Conservation (phyloP, 345 rosid species). For the Melaleuca alternifolia region DNA sequence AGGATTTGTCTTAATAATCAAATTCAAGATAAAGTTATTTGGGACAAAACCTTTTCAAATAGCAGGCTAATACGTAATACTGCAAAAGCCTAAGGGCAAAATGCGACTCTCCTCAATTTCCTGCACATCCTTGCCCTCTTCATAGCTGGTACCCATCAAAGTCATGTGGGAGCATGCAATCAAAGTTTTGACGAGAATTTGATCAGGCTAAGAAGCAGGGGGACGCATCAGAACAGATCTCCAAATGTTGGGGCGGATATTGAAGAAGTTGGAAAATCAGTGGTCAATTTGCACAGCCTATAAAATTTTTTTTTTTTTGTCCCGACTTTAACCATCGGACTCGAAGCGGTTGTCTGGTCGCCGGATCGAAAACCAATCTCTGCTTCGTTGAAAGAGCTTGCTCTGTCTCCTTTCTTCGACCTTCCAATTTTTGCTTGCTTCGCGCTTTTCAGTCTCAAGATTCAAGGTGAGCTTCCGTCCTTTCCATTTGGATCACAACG, state of each 20-base stretch:
- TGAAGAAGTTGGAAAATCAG: background rate
- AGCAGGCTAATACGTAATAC: background rate
- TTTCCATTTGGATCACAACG: background rate
- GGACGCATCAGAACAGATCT: background rate
- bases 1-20: background rate
- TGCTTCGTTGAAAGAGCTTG: background rate
- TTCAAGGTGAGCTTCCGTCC: background rate
- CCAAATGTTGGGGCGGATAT: background rate
- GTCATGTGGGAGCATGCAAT: background rate
- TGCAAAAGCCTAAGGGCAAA: background rate
- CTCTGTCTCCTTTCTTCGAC: background rate
- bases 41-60: background rate
- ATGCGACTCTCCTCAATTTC: background rate
- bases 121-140: background rate
- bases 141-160: background rate
- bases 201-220: background rate
- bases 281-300: background rate
- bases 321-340: background rate
- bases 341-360: background rate
- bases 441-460: background rate
- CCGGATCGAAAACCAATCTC: background rate
- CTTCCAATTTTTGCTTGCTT: background rate
- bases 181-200: background rate
- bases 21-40: background rate
- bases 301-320: too few relatives aligned